These are phyloP conservation scores for Ziziphus jujuba DNA, from an alignment of 306 rosid species.

Conservation along the genomic window DNA sequence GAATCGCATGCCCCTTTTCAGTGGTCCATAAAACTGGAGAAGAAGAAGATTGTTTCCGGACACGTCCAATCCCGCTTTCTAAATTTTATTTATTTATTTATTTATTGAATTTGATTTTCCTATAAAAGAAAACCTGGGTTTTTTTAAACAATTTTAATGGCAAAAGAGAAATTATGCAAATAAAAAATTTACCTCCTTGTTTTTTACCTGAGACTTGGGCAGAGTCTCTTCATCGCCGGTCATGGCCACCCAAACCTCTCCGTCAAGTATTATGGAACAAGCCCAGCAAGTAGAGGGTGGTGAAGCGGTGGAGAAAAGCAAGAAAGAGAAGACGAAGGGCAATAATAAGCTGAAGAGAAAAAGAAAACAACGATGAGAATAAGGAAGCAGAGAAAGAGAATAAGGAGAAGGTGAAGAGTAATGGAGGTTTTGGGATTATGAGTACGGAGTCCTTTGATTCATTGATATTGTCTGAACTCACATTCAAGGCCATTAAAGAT, in stretches of 20 bases:
- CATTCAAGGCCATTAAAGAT: conserved; percentile 55
- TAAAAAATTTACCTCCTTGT: too few species aligned
- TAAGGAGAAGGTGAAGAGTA: conserved; percentile 23
- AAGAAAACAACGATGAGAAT: conserved; percentile 11
- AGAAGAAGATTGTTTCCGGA: too few species aligned
- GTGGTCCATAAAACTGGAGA: too few species aligned
- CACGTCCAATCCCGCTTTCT: too few species aligned
- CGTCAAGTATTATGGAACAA: conserved; percentile 15
- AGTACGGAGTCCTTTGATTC: conserved; percentile 51
- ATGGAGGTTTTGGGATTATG: conserved; percentile 61
- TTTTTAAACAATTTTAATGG: too few species aligned
- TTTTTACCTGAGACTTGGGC: too few species aligned
- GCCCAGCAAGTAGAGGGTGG: conserved; percentile 6
- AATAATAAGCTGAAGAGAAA: conserved; percentile 2
- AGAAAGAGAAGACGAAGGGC: conserved; percentile 20
- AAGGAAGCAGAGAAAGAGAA: background rate
- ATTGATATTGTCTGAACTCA: conserved; percentile 59
- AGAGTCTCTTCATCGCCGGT: too few species aligned
- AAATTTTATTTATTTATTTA: too few species aligned
- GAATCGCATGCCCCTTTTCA: background rate
- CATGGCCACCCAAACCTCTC: conserved; percentile 37
- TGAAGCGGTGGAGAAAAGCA: conserved; percentile 18
- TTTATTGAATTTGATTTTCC: too few species aligned
- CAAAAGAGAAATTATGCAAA: too few species aligned
- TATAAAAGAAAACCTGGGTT: too few species aligned